These are phyloP conservation scores for Lachancea thermotolerans DNA, from an alignment of 805 yeast species.

Conservation along the genomic window DNA sequence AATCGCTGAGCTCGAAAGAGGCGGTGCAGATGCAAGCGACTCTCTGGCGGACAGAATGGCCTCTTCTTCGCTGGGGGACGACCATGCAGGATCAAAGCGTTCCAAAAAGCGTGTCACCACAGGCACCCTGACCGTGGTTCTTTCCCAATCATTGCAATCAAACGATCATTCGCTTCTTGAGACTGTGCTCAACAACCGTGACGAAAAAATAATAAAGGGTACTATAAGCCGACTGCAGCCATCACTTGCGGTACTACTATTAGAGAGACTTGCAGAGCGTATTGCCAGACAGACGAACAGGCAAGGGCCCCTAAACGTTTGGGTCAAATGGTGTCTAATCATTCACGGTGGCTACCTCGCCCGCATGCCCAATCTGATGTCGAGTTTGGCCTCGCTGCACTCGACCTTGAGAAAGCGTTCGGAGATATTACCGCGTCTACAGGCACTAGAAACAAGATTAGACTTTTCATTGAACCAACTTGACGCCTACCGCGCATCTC, in stretches of 20 bases:
- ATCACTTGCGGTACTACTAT: constrained; percentile 44
- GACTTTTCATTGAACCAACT: constrained; percentile 61
- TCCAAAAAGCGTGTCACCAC: constrained; percentile 49
- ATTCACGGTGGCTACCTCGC: constrained; percentile 68
- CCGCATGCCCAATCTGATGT: constrained; percentile 42
- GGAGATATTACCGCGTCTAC: constrained; percentile 59
- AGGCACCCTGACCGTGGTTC: constrained; percentile 76
- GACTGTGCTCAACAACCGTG: constrained; percentile 57
- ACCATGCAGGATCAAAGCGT: constrained; percentile 25
- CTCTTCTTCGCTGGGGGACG: constrained; percentile 17
- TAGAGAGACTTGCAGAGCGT: constrained; percentile 54
- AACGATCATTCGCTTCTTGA: constrained; percentile 84
- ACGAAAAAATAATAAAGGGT: constrained; percentile 45
- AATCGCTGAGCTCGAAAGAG: constrained; percentile 38
- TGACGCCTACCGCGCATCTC: constrained; percentile 46
- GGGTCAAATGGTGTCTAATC: constrained; percentile 86
- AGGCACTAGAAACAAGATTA: constrained; percentile 77
- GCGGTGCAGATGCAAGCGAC: constrained; percentile 38
- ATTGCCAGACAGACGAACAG: constrained; percentile 53
- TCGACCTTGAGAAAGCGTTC: constrained; percentile 60
- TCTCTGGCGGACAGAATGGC: constrained; percentile 46
- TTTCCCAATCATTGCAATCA: constrained; percentile 81
- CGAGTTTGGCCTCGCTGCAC: constrained; percentile 55
- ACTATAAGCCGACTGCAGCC: constrained; percentile 54
- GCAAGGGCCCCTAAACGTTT: constrained; percentile 46